Conservation (phyloP, 2,329 filamentous ascomycete genomes). For the Lachnellula arida region DNA sequence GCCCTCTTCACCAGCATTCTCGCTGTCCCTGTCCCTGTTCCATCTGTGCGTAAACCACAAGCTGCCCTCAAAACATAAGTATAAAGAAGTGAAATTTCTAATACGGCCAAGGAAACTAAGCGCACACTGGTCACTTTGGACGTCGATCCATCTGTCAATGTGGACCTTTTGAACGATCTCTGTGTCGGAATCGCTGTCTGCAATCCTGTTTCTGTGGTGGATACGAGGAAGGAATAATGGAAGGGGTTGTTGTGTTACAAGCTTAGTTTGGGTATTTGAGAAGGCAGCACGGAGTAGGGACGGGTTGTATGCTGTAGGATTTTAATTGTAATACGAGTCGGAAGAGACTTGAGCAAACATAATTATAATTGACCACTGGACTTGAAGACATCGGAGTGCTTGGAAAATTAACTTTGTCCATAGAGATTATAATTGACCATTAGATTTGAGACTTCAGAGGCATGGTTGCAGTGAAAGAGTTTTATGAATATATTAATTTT, state of each 20-base stretch:
- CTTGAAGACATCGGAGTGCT: too few relatives aligned
- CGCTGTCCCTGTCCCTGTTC: conserved; percentile 9
- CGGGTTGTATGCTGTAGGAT: too few relatives aligned
- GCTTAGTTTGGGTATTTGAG: background rate
- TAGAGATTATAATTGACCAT: too few relatives aligned
- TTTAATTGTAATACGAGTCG: too few relatives aligned
- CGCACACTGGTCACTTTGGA: conserved; percentile 7
- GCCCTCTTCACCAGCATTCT: background rate
- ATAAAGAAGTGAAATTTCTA: background rate
- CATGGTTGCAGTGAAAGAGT: too few relatives aligned
- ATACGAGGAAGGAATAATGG: background rate
- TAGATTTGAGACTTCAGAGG: too few relatives aligned
- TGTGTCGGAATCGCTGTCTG: conserved; percentile 19
- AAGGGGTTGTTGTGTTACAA: background rate
- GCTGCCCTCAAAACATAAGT: background rate
- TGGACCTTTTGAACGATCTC: conserved; percentile 7
- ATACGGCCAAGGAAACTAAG: conserved; percentile 2
- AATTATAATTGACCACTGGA: too few relatives aligned
- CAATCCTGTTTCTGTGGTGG: conserved; percentile 18
- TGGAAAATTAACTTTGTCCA: too few relatives aligned
- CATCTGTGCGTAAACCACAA: background rate
- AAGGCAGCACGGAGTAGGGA: background rate
- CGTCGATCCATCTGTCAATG: background rate
- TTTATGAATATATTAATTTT: too few relatives aligned
- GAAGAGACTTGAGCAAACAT: background rate